These are phyloP conservation scores for Flaveria bidentis DNA, from an alignment of 129 eudicot species.

Conservation along the genomic window DNA sequence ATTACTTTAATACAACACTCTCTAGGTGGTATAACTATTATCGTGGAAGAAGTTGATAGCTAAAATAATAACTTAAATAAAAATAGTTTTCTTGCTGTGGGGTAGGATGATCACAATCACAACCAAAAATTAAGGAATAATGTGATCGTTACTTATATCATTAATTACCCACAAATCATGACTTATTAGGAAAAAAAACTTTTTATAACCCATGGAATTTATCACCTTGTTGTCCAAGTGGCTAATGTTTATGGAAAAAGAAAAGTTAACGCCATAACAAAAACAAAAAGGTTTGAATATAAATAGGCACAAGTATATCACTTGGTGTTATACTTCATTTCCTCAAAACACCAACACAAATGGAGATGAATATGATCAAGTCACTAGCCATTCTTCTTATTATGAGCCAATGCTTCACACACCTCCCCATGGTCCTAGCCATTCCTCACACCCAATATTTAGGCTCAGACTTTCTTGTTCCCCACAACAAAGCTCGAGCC, in stretches of 20 bases:
- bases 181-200: not conserved
- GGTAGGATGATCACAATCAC: not conserved
- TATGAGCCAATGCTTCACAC: constrained; percentile 13
- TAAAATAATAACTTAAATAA: not conserved
- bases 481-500: constrained; percentile 71
- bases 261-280: not conserved
- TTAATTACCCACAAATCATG: not conserved
- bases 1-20: no score
- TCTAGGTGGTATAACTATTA: not conserved
- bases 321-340: constrained; percentile 24
- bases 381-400: constrained; percentile 19
- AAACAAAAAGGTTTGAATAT: not conserved
- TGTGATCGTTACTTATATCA: not conserved
- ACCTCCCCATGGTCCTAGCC: not conserved
- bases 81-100: not conserved
- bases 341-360: constrained; percentile 24
- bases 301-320: constrained; percentile 23
- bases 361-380: constrained; percentile 21
- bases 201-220: not conserved
- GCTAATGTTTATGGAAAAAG: not conserved
- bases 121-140: not conserved
- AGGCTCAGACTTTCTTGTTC: constrained; percentile 40
- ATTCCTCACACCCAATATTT: constrained; percentile 21
- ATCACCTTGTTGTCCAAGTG: not conserved
- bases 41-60: not conserved